Evolutionary conservation across 176 grass and related monocot genomes (phyloP).

Genomic region (Musa beccarii): DNA sequence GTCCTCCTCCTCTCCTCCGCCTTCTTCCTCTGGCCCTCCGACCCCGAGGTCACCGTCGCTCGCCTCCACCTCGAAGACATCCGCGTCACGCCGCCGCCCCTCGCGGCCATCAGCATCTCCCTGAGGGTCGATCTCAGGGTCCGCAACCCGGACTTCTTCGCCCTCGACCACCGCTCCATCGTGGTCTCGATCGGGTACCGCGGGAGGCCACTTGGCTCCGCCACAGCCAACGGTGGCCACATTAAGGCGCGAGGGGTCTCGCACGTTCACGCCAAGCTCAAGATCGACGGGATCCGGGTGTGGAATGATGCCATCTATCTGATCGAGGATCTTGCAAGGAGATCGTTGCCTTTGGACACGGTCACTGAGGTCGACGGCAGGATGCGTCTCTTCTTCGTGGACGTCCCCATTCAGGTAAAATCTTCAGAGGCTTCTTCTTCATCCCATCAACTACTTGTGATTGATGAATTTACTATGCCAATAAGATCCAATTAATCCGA

Average conservation of each 20-base stretch:
- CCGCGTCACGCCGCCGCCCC: not conserved
- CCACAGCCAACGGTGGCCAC: not conserved
- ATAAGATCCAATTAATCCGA: not conserved
- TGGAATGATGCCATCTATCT: constrained; percentile 1
- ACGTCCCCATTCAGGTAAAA: constrained; percentile 5
- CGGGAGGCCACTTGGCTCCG: not conserved
- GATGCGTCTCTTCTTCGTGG: constrained; percentile 6
- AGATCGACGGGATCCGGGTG: constrained; percentile 8
- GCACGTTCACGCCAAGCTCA: not conserved
- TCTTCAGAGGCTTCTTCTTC: not conserved
- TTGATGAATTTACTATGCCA: not conserved
- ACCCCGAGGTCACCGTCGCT: constrained; percentile 3
- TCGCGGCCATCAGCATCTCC: not conserved
- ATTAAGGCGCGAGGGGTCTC: constrained; percentile 7
- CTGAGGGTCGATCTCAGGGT: not conserved
- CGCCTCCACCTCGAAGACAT: constrained; percentile 8
- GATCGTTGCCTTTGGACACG: constrained; percentile 3
- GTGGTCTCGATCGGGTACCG: constrained; percentile 13
- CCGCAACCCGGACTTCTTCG: constrained; percentile 16
- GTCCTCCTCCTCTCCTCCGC: not conserved
- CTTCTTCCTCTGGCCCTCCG: constrained; percentile 17
- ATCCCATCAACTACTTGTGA: not conserved
- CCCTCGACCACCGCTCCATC: constrained; percentile 5
- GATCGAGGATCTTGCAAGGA: constrained; percentile 9
- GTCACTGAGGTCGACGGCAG: not conserved